These are phyloP conservation scores for Amphirosellinia nigrospora DNA, from an alignment of 495 filamentous ascomycete genomes.

Conservation along the genomic window DNA sequence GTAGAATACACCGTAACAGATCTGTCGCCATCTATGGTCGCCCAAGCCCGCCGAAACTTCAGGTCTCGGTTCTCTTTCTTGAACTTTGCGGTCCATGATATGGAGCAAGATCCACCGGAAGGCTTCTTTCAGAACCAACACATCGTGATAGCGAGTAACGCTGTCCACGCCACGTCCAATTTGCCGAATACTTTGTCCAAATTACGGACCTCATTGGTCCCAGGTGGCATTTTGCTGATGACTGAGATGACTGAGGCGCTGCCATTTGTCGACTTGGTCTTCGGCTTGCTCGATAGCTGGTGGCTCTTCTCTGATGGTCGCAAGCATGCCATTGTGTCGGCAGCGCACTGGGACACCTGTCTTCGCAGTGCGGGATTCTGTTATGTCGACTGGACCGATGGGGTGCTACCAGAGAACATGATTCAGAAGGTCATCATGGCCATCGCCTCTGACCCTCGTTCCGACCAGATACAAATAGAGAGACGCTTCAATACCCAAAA, in stretches of 20 bases:
- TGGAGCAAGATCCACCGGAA: constrained; percentile 46
- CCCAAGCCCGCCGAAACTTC: constrained; percentile 36
- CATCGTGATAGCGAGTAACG: constrained; percentile 53
- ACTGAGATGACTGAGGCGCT: constrained; percentile 53
- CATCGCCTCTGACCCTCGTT: constrained; percentile 32
- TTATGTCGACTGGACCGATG: constrained; percentile 58
- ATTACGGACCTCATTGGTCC: constrained; percentile 45
- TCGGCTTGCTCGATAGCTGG: constrained; percentile 60
- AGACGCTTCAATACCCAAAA: background rate
- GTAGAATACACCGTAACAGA: constrained; percentile 54
- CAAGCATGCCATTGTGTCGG: constrained; percentile 47
- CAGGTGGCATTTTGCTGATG: constrained; percentile 53
- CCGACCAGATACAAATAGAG: background rate
- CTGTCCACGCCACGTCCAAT: constrained; percentile 54
- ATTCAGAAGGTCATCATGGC: constrained; percentile 53
- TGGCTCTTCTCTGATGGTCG: constrained; percentile 60
- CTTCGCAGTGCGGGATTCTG: constrained; percentile 52
- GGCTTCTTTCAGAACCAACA: constrained; percentile 40
- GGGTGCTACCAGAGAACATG: constrained; percentile 46
- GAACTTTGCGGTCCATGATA: constrained; percentile 52
- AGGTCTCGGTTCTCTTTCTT: constrained; percentile 54
- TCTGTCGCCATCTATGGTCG: constrained; percentile 45
- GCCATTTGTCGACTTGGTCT: constrained; percentile 56
- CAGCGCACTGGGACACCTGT: constrained; percentile 44
- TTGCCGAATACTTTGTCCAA: constrained; percentile 38